Conservation (phyloP, 495 filamentous ascomycete genomes). For the Penicillium pancosmium region DNA sequence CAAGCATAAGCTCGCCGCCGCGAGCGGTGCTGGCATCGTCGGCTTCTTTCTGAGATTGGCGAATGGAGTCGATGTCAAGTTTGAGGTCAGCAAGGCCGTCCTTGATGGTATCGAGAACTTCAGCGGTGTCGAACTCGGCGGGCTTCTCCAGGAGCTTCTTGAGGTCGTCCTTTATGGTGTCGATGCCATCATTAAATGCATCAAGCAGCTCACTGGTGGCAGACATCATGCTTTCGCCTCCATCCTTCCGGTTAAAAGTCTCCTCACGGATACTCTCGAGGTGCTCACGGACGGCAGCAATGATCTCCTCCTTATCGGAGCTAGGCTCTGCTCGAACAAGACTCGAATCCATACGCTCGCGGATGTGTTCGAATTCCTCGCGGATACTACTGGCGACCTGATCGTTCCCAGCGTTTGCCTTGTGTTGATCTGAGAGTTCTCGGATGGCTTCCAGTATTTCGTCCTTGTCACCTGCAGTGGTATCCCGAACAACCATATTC, state of each 20-base stretch:
- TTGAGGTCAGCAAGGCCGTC: conserved; percentile 72
- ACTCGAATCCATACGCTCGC: conserved; percentile 56
- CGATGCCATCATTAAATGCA: conserved; percentile 80
- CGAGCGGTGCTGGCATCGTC: conserved; percentile 44
- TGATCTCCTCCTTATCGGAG: conserved; percentile 53
- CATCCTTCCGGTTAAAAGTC: conserved; percentile 56
- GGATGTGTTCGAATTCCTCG: conserved; percentile 75
- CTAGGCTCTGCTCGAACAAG: conserved; percentile 36
- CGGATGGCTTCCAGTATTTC: conserved; percentile 65
- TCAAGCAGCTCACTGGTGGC: conserved; percentile 77
- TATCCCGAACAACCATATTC: conserved; percentile 63
- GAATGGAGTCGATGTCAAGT: conserved; percentile 76
- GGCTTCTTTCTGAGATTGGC: conserved; percentile 48
- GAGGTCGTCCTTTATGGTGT: conserved; percentile 71
- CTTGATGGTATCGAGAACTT: conserved; percentile 84
- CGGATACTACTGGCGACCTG: conserved; percentile 56
- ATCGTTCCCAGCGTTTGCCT: conserved; percentile 14
- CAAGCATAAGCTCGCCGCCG: conserved; percentile 60
- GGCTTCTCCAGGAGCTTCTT: conserved; percentile 78
- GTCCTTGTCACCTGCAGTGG: conserved; percentile 56
- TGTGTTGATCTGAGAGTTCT: conserved; percentile 45
- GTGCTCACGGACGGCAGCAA: conserved; percentile 71
- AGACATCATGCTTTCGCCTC: conserved; percentile 57
- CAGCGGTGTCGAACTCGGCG: conserved; percentile 75
- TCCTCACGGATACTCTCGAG: conserved; percentile 70